A percentile compares a stretch with the other conserved stretches of the same genome.
Conservation (phyloP, 345 rosid genomes). For the Gossypium australe region DNA sequence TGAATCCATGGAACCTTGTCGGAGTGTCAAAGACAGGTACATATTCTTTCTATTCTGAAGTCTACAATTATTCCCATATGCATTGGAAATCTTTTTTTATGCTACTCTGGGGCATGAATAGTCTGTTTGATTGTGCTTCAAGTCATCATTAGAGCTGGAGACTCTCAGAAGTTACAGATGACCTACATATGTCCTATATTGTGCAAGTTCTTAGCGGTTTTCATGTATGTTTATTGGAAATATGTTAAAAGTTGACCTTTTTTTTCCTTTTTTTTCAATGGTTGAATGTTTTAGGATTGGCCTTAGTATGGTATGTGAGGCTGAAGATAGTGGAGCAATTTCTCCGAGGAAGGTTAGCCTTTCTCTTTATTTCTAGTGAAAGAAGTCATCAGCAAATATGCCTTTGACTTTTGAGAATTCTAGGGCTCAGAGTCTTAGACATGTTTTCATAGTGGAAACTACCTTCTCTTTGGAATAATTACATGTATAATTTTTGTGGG, state of each 20-base stretch:
- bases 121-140: background rate
- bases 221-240: constrained; percentile 4
- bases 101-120: background rate
- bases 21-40: constrained; percentile 90
- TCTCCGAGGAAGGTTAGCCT: constrained; percentile 68
- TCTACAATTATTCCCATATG: background rate
- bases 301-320: constrained; percentile 73
- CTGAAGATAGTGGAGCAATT: constrained; percentile 77
- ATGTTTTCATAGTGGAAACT: background rate
- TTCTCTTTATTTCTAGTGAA: constrained; percentile 6
- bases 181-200: background rate
- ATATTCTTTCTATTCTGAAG: constrained; percentile 5
- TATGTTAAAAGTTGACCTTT: background rate
- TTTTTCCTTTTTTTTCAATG: background rate
- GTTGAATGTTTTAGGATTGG: constrained; percentile 56
- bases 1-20: constrained; percentile 97
- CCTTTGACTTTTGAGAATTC: background rate
- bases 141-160: background rate
- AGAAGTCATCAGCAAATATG: background rate
- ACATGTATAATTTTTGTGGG: background rate
- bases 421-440: background rate
- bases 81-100: background rate
- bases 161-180: background rate
- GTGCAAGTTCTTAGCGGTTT: background rate
- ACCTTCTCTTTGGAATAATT: background rate